phyloP scores from a whole-genome alignment of 116 monocot genomes.

The Papilionanthe hybrid region DNA sequence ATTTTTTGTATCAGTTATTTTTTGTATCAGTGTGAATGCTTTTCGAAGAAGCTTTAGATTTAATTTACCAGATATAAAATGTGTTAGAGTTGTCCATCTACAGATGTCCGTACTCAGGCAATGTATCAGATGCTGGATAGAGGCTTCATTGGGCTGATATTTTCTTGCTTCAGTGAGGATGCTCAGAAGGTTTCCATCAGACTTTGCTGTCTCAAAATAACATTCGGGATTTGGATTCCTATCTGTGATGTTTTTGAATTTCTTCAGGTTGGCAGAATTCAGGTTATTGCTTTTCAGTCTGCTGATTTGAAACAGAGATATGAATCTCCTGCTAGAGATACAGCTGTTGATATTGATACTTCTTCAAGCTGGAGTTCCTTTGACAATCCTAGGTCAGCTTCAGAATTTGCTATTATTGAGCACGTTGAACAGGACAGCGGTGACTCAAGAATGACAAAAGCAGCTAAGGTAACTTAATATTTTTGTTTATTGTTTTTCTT shows the following conservation, averaged over 20 bases:
- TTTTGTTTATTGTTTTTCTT: not conserved
- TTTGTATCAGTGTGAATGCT: not conserved
- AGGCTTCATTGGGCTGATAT: conserved; percentile 93
- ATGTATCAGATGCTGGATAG: conserved; percentile 94
- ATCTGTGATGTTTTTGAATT: conserved; percentile 9
- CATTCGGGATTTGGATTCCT: not conserved
- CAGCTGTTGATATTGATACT: conserved; percentile 58
- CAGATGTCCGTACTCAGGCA: conserved; percentile 97
- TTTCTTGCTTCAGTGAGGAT: conserved; percentile 95
- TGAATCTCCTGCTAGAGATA: conserved; percentile 23
- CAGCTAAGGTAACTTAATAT: conserved; percentile 41
- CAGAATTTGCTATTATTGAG: conserved; percentile 39
- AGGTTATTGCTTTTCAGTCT: conserved; percentile 97
- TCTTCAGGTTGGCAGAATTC: conserved; percentile 83
- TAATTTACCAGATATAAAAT: not conserved
- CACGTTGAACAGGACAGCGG: conserved; percentile 59
- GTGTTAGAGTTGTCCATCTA: conserved; percentile 15
- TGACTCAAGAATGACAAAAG: conserved; percentile 52
- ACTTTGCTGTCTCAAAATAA: conserved; percentile 1
- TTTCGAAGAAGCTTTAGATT: not conserved
- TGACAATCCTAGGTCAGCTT: conserved; percentile 32
- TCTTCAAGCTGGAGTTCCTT: conserved; percentile 54
- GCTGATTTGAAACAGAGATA: conserved; percentile 54
- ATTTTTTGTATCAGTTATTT: not conserved
- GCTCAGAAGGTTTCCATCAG: conserved; percentile 54